Evolutionary conservation across 73 alveolate genomes (phyloP).

Genomic region (Stentor coeruleus): DNA sequence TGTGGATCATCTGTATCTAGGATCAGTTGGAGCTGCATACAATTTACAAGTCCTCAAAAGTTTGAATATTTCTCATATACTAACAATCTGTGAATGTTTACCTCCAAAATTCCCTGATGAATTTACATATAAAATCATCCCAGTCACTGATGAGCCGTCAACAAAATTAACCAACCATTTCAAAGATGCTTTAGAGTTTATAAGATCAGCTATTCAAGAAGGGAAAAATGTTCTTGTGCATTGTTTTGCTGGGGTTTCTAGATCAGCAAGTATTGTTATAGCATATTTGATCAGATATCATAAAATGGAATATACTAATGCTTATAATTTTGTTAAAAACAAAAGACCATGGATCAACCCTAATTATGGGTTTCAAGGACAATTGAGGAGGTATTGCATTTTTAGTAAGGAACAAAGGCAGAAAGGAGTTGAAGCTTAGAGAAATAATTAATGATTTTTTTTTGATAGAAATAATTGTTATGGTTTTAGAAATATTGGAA

Average conservation of each 20-base stretch:
- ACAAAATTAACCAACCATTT: constrained; percentile 37
- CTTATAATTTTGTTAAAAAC: constrained; percentile 43
- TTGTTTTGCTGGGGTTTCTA: constrained; percentile 69
- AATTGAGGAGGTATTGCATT: background rate
- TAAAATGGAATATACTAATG: constrained; percentile 42
- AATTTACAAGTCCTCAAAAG: background rate
- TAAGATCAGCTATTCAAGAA: constrained; percentile 41
- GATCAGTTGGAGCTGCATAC: constrained; percentile 29
- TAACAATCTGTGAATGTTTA: constrained; percentile 19
- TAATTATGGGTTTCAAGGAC: constrained; percentile 51
- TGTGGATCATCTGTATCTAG: background rate
- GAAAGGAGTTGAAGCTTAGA: too few relatives aligned
- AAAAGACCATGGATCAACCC: constrained; percentile 59
- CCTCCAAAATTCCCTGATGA: constrained; percentile 22
- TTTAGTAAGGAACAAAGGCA: background rate
- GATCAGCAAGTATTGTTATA: constrained; percentile 53
- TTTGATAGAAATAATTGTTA: too few relatives aligned
- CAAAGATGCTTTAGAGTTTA: constrained; percentile 38
- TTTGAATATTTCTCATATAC: background rate
- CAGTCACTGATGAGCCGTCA: constrained; percentile 46
- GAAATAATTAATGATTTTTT: too few relatives aligned
- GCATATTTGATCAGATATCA: constrained; percentile 64
- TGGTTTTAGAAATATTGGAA: too few relatives aligned
- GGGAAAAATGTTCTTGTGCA: constrained; percentile 64
- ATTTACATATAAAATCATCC: constrained; percentile 45